Base-by-base conservation (phyloP, 148 eudicot species). In the Rheum nobile region DNA sequence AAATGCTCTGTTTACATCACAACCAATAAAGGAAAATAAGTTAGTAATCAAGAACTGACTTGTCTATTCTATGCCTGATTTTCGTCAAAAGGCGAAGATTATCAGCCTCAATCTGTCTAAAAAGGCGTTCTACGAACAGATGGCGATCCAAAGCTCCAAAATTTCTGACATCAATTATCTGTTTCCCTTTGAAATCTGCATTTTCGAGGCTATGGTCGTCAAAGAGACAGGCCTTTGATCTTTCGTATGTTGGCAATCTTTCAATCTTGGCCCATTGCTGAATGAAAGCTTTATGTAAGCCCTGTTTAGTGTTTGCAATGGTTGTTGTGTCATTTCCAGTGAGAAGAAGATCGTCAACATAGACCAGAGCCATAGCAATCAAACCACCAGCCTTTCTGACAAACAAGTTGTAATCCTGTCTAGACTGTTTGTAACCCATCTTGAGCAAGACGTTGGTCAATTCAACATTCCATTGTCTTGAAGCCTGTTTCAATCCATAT, bases 101-200 rank as follows among this genome's bases (percentile, higher is more conserved):
- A 79, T 93, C 98, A 68, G 80, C 84, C 76, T 89, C 90, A 80
- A 87, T 87, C 81, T 90, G 88, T 75, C 84, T 89, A 74, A 93
- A 85, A 80, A 90, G 88, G 84, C 86, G 91, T 73, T 90, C 96
- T 61, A 93, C 85, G 75, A 93, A 85, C 79, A 81, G 70, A 69
- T 83, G 90, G 38, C 92, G 78, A 75, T 93, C 92, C 21, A 78
- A 46, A 57, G 92, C 85, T 74, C 85, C 90, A 79, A 93, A 88
- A 84, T 83, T 81, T 28, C 93, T 81, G 28, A 86, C 90, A 82
- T 93, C 85, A 70, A 80, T 75, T 72, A 90, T 77, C 82, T 79
- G 75, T 78, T 82, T 93, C 52, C 89, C 85, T 71, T 81, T n/a
- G n/a, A n/a, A n/a, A n/a, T n/a, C 77, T 41, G 28, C 77, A 73